A percentile compares a stretch with the other conserved stretches of the same genome.
These are phyloP conservation scores for Orbilia quercus DNA, from an alignment of 2,329 filamentous ascomycete genomes.

Conservation along the genomic window DNA sequence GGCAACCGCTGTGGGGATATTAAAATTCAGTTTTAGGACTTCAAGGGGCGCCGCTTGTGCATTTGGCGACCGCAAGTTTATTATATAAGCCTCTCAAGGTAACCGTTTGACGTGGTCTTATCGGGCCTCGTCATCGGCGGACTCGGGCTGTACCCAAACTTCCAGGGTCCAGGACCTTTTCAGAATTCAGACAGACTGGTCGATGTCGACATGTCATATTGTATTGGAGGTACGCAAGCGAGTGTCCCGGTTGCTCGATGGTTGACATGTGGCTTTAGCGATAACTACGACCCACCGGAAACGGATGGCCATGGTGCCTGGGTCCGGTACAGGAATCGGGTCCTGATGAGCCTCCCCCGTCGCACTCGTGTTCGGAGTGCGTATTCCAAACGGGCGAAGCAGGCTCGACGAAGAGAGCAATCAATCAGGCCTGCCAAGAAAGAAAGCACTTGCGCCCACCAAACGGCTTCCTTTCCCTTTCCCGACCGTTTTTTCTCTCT, in stretches of 20 bases:
- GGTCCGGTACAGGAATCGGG: too few relatives aligned
- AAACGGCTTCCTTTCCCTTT: too few relatives aligned
- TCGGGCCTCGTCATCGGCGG: constrained; percentile 32
- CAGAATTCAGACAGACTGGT: constrained; percentile 6
- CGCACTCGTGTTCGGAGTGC: constrained; percentile 26
- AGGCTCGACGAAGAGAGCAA: neutral
- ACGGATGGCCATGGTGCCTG: too few relatives aligned
- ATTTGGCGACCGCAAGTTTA: neutral
- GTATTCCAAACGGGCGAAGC: constrained; percentile 34
- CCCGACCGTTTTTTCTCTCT: too few relatives aligned
- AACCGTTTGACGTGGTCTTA: constrained; percentile 37
- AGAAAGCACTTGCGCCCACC: too few relatives aligned
- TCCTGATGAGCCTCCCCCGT: neutral
- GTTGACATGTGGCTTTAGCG: constrained; percentile 3
- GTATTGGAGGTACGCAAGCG: too few relatives aligned
- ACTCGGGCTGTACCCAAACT: too few relatives aligned
- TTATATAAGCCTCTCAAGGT: constrained; percentile 17
- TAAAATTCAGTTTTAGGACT: neutral
- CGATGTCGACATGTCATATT: too few relatives aligned
- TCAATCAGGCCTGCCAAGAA: constrained; percentile 22
- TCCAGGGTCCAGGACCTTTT: neutral
- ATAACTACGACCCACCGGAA: neutral
- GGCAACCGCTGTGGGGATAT: constrained; percentile 10
- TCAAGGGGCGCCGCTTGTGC: constrained; percentile 10
- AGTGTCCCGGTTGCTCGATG: neutral